phyloP scores from a whole-genome alignment of 2,329 filamentous ascomycete species.

The Beauveria caledonica region DNA sequence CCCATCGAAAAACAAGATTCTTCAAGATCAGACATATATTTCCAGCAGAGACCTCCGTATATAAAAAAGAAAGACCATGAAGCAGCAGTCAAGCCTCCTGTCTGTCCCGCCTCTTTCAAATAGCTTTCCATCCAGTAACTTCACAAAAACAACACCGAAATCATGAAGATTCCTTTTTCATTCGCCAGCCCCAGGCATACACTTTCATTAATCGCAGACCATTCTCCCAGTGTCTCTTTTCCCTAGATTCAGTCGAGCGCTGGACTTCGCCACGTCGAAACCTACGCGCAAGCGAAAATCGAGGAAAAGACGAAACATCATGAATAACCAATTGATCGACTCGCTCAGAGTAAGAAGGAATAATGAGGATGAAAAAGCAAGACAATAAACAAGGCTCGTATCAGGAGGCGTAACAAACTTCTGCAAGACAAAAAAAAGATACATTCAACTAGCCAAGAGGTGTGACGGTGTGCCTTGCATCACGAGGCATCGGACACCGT shows the following conservation, averaged over 20 bases:
- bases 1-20: neutral
- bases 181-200: neutral
- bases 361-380: neutral
- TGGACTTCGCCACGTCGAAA: neutral
- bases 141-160: neutral
- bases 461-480: neutral
- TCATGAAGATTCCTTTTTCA: neutral
- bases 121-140: neutral
- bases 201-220: neutral
- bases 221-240: neutral
- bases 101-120: neutral
- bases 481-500: neutral
- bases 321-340: neutral
- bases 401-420: neutral
- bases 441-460: constrained; percentile 3
- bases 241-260: too few species aligned
- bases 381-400: neutral
- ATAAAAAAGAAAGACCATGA: neutral
- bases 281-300: neutral
- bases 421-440: neutral
- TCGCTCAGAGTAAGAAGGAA: neutral
- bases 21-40: neutral
- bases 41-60: neutral
- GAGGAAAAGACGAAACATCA: neutral
- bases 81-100: neutral